Percentiles rank a stretch among this genome's conserved stretches.
phyloP scores from a whole-genome alignment of 805 yeast species.

The Candida orba region DNA sequence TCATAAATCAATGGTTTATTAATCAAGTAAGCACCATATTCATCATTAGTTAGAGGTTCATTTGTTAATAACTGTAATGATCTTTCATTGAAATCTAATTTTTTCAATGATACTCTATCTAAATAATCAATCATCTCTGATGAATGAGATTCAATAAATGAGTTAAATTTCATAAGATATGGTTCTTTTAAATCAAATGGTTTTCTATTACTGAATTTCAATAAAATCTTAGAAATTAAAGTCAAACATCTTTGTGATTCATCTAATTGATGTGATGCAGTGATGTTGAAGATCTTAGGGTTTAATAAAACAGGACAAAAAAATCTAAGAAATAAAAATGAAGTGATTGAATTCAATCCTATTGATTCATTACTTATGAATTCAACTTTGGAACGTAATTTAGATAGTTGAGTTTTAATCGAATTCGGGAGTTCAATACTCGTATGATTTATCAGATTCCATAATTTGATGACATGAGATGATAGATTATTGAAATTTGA shows the following conservation, averaged over 20 bases:
- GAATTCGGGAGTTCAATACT: constrained; percentile 69
- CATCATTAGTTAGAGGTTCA: constrained; percentile 52
- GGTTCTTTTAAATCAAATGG: constrained; percentile 80
- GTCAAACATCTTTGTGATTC: constrained; percentile 72
- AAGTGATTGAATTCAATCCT: constrained; percentile 68
- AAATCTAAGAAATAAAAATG: constrained; percentile 77
- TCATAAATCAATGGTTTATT: constrained; percentile 58
- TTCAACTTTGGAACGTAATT: constrained; percentile 58
- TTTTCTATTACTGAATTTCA: constrained; percentile 73
- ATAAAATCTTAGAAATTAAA: constrained; percentile 67
- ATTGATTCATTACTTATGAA: constrained; percentile 42
- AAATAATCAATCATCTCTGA: constrained; percentile 60
- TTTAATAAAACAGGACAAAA: constrained; percentile 88
- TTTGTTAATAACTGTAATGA: constrained; percentile 47
- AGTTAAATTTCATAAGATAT: constrained; percentile 63
- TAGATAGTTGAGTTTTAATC: constrained; percentile 56
- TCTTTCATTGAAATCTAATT: constrained; percentile 57
- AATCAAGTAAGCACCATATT: constrained; percentile 27
- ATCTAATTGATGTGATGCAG: constrained; percentile 64
- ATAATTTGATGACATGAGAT: constrained; percentile 47
- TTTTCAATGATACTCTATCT: constrained; percentile 63
- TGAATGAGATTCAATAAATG: constrained; percentile 41
- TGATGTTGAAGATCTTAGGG: constrained; percentile 76
- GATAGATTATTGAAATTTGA: constrained; percentile 43
- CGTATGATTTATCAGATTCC: constrained; percentile 59